A percentile compares a stretch with the other conserved stretches of the same genome.
phyloP scores from a whole-genome alignment of 225 moss, liverwort and hornwort genomes.

The Takakia lepidozioides region DNA sequence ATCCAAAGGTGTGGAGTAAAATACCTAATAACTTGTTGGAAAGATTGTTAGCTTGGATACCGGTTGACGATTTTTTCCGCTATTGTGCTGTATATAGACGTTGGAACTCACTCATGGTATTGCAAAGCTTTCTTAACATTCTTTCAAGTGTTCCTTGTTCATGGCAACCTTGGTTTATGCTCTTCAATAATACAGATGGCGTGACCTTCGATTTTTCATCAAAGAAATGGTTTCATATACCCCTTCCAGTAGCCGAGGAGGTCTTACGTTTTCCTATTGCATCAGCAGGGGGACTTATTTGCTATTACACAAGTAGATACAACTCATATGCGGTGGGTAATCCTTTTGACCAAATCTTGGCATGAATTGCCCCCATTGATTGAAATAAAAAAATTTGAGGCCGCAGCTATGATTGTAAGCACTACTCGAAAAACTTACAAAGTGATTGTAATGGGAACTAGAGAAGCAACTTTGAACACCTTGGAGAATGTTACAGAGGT shows the following conservation, averaged over 20 bases:
- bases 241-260: constrained; percentile 1
- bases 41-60: constrained; percentile 8
- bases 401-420: constrained; percentile 4
- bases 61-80: constrained; percentile 3
- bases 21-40: constrained; percentile 5
- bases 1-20: constrained; percentile 9
- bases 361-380: constrained; percentile 4
- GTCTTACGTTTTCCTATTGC: constrained; percentile 4
- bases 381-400: constrained; percentile 6
- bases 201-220: constrained; percentile 1
- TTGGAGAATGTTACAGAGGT: constrained; percentile 8
- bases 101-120: constrained; percentile 11
- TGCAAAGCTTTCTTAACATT: constrained; percentile 6
- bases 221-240: constrained; percentile 10
- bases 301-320: constrained; percentile 10
- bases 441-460: constrained; percentile 8
- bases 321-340: constrained; percentile 9
- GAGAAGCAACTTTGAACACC: background rate
- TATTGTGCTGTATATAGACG: background rate
- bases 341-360: constrained; percentile 12
- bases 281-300: constrained; percentile 5
- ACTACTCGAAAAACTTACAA: constrained; percentile 4
- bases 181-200: constrained; percentile 10
- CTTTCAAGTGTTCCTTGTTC: background rate
- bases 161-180: constrained; percentile 6